Conservation (phyloP, 1,284 basidiomycete genomes). For the Polyporus tsugae region DNA sequence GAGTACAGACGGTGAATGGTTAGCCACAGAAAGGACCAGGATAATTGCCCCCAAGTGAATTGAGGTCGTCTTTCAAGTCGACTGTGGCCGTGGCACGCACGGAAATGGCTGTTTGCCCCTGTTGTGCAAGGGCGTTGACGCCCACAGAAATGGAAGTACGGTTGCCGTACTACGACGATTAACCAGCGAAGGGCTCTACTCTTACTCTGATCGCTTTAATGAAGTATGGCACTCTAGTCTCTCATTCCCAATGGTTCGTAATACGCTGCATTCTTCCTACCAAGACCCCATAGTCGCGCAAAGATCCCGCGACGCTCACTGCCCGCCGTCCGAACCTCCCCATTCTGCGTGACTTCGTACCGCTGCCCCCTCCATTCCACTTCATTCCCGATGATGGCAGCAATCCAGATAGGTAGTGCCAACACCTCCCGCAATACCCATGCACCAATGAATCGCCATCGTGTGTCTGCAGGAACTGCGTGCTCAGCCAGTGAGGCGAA, state of each 20-base stretch:
- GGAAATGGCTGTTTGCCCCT: background rate
- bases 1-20: background rate
- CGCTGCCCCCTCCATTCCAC: conserved; percentile 85
- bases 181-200: background rate
- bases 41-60: background rate
- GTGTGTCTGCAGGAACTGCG: conserved; percentile 56
- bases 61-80: background rate
- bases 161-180: background rate
- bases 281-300: conserved; percentile 27
- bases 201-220: background rate
- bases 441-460: conserved; percentile 73
- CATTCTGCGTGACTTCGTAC: conserved; percentile 71
- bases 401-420: conserved; percentile 86
- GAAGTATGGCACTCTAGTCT: conserved; percentile 7
- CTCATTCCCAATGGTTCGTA: conserved; percentile 39
- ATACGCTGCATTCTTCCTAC: conserved; percentile 30
- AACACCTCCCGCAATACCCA: conserved; percentile 83
- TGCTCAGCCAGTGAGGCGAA: conserved; percentile 79
- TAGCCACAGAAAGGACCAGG: background rate
- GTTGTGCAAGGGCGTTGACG: background rate
- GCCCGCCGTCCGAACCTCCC: conserved; percentile 57
- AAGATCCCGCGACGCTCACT: conserved; percentile 25
- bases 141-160: background rate
- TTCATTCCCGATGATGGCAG: conserved; percentile 81
- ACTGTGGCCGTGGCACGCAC: background rate